Base-by-base conservation (phyloP, 352 stramenopile species). In the Phytophthora tubulina region DNA sequence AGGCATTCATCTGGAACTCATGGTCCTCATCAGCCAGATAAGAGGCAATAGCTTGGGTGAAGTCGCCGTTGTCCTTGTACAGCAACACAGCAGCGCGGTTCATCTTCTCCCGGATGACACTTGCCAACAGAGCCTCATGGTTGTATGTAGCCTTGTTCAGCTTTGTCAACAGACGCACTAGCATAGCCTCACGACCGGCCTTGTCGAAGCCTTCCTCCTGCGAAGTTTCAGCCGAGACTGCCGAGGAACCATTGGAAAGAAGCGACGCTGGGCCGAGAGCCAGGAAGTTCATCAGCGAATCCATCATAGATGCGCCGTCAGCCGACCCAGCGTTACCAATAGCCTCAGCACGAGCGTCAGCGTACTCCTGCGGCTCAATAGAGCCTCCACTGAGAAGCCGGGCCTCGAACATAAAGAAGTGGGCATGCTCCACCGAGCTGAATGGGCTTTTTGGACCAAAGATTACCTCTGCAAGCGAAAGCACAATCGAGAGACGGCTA, bases 351-450 rank as follows among this genome's bases (percentile, higher is more conserved):
- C 86, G 86, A 2, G 86, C 83, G 61, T 92, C 86, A 1, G 88
- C 89, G 54, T 96, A 96, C 57, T 94, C 81, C 39, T 95, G 86
- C 2, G 88, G 80, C 55, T 96, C 89, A 44, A 96, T 96, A 3
- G 85, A 88, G 2, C 85, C 89, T 17, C 87, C 84, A 81, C 89
- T 96, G 17, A 96, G 75, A 60, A 96, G 58, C n/a, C 88, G 84
- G 36, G 89, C 89, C 61, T 96, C 89, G 59, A 96, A 96, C 89
- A 96, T 96, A 60, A 94, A 96, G 76, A 96, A 96, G 52, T 95
- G 88, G 31, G 88, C 88, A 63, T 96, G 85, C 63, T 96, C 89
- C 7, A 94, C 82, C 11, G 88, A 92, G 63, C 85, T 93, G 59
- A 96, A 96, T 9, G 63, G 65, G 39, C 73, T 89, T 10, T 73